A percentile compares a stretch with the other conserved stretches of the same genome.
These are phyloP conservation scores for Prunus kanzakura DNA, from an alignment of 306 rosid species.

Conservation along the genomic window DNA sequence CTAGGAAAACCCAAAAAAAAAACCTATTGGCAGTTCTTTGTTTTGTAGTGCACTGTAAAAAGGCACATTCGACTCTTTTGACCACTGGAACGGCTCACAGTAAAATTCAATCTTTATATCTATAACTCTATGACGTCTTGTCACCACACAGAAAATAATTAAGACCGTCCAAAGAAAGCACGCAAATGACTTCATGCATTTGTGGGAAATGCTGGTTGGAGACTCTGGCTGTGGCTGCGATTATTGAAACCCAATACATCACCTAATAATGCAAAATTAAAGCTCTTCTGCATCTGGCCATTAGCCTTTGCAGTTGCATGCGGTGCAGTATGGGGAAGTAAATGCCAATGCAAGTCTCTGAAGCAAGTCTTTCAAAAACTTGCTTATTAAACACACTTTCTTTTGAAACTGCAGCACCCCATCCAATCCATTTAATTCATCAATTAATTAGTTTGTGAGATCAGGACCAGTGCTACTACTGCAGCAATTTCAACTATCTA, in stretches of 20 bases:
- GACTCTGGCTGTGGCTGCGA: neutral
- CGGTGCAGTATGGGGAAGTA: neutral
- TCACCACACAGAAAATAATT: no score
- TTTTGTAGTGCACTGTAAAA: neutral
- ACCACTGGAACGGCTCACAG: neutral
- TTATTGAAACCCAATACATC: neutral
- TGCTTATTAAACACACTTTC: conserved; percentile 3
- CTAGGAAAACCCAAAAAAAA: neutral
- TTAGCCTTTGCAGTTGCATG: neutral
- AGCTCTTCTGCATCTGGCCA: neutral
- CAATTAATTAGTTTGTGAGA: neutral
- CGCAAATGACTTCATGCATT: neutral
- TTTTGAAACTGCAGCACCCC: neutral
- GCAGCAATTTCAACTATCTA: neutral
- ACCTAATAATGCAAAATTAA: neutral
- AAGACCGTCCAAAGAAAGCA: neutral
- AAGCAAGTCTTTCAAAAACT: neutral
- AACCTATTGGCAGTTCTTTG: neutral
- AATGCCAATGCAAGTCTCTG: neutral
- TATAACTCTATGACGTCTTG: neutral
- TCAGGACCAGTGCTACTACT: neutral
- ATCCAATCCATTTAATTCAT: neutral
- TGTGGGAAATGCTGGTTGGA: neutral
- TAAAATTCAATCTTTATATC: neutral
- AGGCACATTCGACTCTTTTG: neutral